Evolutionary conservation across 495 filamentous ascomycete genomes (phyloP), one percentile per base, ranked within the genome.

Genomic region (Xylona heveae): DNA sequence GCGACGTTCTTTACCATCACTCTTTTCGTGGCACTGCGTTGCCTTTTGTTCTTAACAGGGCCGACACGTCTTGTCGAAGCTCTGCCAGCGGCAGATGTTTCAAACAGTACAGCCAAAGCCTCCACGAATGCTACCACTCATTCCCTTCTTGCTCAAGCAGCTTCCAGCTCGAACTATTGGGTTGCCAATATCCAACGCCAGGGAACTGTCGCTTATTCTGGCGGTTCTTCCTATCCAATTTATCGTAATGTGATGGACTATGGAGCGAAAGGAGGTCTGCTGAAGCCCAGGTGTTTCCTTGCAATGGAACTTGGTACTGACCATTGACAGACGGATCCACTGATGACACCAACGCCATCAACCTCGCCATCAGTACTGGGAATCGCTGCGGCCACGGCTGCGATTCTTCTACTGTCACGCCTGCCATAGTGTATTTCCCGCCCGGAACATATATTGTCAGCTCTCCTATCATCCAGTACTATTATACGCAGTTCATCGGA

Each of bases 101-200:
- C 33, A 20, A 35, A 31, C 15, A 24, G 2, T 24, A 4, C n/a
- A 15, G 3, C 16, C 23, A 31, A 13, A 28, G n/a, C 28, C 15
- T 13, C 2, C 9, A 30, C 17, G n/a, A 35, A 3, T 35, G 24
- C 27, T 4, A 5, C 28, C 3, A n/a, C n/a, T n/a, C n/a, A n/a
- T n/a, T n/a, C n/a, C n/a, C n/a, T n/a, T n/a, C n/a, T n/a, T 17
- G 46, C 48, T 28, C 33, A 49, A 14, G 34, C 47, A 5, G 41
- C 45, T 25, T 19, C 48, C 7, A 34, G 36, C 14, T 53, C 58
- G 18, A 43, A 43, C 40, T 90, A 74, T 54, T 95, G 85, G 85
- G 53, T 90, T 30, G 62, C 64, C 23, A 58, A 54, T 38, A 76
- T 91, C 44, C 47, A 70, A 28, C 74, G 75, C 12, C 69, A 81